Conservation (phyloP, 371 early-diverging fungal genomes). For the Capillidium heterosporum region DNA sequence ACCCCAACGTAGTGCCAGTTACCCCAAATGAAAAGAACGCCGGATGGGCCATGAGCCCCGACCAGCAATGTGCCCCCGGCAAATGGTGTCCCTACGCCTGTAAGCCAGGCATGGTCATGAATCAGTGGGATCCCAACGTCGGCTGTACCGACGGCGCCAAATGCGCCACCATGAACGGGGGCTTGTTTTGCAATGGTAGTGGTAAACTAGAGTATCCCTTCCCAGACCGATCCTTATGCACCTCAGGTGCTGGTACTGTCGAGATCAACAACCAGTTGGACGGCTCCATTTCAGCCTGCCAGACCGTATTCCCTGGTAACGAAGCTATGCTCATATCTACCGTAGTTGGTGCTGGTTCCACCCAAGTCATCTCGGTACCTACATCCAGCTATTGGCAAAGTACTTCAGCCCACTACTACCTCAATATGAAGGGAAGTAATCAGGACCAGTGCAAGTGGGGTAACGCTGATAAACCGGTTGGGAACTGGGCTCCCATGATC, state of each 20-base stretch:
- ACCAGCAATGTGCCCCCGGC: conserved; percentile 5
- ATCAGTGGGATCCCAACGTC: conserved; percentile 2
- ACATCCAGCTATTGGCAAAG: conserved; percentile 1
- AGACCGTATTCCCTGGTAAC: conserved; percentile 9
- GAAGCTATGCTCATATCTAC: conserved; percentile 8
- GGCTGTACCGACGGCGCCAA: not conserved
- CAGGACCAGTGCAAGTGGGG: not conserved
- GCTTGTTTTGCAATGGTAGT: conserved; percentile 1
- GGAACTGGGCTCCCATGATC: conserved; percentile 8
- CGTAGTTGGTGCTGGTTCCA: not conserved
- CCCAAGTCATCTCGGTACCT: not conserved
- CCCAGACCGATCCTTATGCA: conserved; percentile 1
- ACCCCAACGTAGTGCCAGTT: conserved; percentile 12
- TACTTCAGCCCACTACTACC: conserved; percentile 7
- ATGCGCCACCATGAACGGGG: conserved; percentile 5
- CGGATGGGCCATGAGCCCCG: conserved; percentile 21
- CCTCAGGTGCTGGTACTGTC: not conserved
- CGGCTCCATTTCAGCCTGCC: not conserved
- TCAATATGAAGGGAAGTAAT: conserved; percentile 2
- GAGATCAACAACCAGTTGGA: not conserved
- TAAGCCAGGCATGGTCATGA: conserved; percentile 1
- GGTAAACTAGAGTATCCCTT: not conserved
- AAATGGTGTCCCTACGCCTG: conserved; percentile 7
- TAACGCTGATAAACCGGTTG: not conserved
- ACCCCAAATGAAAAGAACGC: conserved; percentile 14